Percentiles rank a stretch among this genome's conserved stretches.
phyloP scores from a whole-genome alignment of 129 eudicot genomes.

The Scalesia atractyloides region DNA sequence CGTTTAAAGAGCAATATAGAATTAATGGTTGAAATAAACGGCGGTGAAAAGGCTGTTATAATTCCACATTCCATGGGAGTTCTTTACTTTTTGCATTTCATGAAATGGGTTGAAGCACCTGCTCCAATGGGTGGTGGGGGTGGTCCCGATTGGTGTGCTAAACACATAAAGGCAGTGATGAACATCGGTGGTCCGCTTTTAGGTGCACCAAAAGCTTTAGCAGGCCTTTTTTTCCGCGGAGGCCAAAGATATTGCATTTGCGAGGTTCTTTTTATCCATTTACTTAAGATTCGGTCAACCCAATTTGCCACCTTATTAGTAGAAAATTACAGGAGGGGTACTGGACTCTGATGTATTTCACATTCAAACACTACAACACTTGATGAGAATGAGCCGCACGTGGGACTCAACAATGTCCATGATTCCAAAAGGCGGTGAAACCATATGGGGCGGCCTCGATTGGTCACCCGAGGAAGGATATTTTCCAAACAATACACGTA shows the following conservation, averaged over 20 bases:
- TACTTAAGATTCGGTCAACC: background rate
- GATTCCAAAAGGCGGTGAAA: slow-evolving; percentile 98
- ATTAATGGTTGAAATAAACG: slow-evolving; percentile 78
- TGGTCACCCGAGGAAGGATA: slow-evolving; percentile 92
- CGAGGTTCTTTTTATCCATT: slow-evolving; percentile 49
- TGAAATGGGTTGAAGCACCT: slow-evolving; percentile 99
- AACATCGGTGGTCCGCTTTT: slow-evolving; percentile 96
- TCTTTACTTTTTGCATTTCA: slow-evolving; percentile 82
- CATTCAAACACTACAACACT: slow-evolving; percentile 78
- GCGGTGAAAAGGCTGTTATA: slow-evolving; percentile 84
- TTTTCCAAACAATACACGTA: slow-evolving; percentile 45
- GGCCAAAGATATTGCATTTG: slow-evolving; percentile 90
- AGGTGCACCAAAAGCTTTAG: slow-evolving; percentile 93
- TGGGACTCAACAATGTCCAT: slow-evolving; percentile 99
- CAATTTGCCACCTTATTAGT: too few species aligned
- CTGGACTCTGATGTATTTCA: slow-evolving; percentile 78
- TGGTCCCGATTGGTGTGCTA: slow-evolving; percentile 92
- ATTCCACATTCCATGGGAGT: slow-evolving; percentile 99
- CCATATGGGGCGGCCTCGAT: slow-evolving; percentile 96
- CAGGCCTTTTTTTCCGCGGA: slow-evolving; percentile 95
- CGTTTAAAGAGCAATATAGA: slow-evolving; percentile 86
- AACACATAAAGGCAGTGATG: slow-evolving; percentile 88
- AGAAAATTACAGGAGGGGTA: slow-evolving; percentile 75
- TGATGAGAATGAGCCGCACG: slow-evolving; percentile 95
- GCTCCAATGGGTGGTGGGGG: slow-evolving; percentile 99